These are phyloP conservation scores for Fusarium veterinarium DNA, from an alignment of 2,329 filamentous ascomycete species.

Conservation along the genomic window DNA sequence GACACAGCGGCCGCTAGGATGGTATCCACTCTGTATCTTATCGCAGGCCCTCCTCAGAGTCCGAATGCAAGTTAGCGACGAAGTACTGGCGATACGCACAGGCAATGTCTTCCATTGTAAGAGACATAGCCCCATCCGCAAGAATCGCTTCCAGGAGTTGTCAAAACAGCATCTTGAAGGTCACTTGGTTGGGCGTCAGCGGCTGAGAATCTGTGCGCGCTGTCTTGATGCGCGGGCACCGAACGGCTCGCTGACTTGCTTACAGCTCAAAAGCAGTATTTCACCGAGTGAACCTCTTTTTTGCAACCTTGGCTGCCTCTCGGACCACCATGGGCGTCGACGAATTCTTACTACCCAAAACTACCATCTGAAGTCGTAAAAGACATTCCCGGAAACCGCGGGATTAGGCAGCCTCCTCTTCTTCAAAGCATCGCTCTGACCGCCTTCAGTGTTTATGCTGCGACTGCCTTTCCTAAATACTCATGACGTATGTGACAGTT, in stretches of 20 bases:
- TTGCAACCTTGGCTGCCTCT: too few relatives aligned
- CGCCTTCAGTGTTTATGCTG: background rate
- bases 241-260: too few relatives aligned
- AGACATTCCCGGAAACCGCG: background rate
- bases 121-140: accelerated
- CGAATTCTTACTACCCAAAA: accelerated
- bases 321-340: accelerated
- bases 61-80: accelerated
- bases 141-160: background rate
- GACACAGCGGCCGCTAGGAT: background rate
- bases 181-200: too few relatives aligned
- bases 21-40: too few relatives aligned
- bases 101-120: accelerated
- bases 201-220: accelerated
- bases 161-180: background rate
- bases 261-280: background rate
- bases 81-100: background rate
- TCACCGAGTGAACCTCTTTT: background rate
- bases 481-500: background rate
- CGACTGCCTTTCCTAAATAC: accelerated
- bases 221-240: background rate
- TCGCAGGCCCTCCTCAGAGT: accelerated
- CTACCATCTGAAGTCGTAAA: accelerated
- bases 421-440: background rate
- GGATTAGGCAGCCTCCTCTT: accelerated